Evolutionary conservation across 257 asterid genomes (phyloP), one percentile per base, ranked within the genome.

Genomic region (Przewalskia tangutica): DNA sequence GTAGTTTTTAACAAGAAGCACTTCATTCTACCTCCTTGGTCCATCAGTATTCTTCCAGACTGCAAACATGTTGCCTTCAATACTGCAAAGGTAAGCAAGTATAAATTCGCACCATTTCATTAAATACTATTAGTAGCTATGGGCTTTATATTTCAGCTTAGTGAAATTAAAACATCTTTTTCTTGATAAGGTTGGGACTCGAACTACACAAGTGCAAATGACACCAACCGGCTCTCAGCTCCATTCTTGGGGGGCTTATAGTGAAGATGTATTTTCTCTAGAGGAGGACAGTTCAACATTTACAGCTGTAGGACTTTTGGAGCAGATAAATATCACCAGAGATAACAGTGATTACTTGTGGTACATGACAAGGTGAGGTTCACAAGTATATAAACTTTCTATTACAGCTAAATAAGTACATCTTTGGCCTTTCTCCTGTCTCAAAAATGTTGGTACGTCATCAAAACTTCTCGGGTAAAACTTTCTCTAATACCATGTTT

Each of bases 11-110:
- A 87, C 48, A 84, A 85, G 38, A 83, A 14, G 67, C 89, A 88
- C 85, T 88, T 89, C 73, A 87, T 85, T 53, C 86, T 92, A 50
- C 95, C 95, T 79, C 92, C 97, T 80, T 92, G 97, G 97, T 92
- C 97, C 4, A 84, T 91, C 79, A 92, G 97, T 88, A 86, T 92
- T 66, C 92, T 92, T 50, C 97, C 97, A 14, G 93, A 91, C 87
- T 92, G 97, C 85, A 85, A 27, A 68, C 86, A 92, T 40, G 93
- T 85, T 5, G 91, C 86, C 80, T 91, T 89, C 75, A 92, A 92
- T 84, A 90, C 97, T 44, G 95, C 94, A 81, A 85, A 81, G 84
- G 97, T 90, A 82, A 66, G 88, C 34, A 9, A 12, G 76, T 48
- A 55, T 82, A 9, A 46, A 13, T 17, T 38, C 79, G 36, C 44